Conservation (phyloP, 176 grass and related monocot genomes). For the Olyra latifolia region DNA sequence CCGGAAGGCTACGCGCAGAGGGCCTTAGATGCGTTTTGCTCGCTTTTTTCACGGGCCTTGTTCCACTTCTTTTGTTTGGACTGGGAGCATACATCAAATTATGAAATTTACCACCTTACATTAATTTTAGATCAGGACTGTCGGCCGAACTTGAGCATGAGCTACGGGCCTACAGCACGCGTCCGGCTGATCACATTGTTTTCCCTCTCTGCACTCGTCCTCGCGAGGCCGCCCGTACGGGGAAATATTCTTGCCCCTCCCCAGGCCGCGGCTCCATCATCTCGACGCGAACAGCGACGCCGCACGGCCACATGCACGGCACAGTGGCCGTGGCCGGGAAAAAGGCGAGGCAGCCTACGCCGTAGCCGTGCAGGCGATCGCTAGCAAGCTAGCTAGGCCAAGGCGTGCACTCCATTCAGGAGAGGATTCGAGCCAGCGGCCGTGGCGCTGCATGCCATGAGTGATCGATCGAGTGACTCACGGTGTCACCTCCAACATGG, state of each 20-base stretch:
- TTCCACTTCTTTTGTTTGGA: not conserved
- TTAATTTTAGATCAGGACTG: too few species aligned
- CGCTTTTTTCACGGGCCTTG: not conserved
- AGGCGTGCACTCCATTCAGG: slow-evolving; percentile 5
- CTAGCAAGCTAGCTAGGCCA: not conserved
- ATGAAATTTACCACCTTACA: too few species aligned
- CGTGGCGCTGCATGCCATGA: not conserved
- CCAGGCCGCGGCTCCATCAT: not conserved
- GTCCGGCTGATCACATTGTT: too few species aligned
- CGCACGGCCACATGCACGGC: slow-evolving; percentile 22
- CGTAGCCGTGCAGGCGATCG: slow-evolving; percentile 22
- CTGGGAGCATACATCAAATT: too few species aligned
- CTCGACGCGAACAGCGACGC: not conserved
- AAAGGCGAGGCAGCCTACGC: slow-evolving; percentile 7
- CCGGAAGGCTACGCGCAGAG: too few species aligned
- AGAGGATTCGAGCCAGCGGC: not conserved
- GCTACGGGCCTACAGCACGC: too few species aligned
- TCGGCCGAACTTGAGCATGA: too few species aligned
- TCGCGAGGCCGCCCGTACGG: not conserved
- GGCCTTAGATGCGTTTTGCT: too few species aligned
- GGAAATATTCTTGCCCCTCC: not conserved
- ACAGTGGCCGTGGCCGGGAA: slow-evolving; percentile 8
- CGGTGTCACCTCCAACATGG: slow-evolving; percentile 39
- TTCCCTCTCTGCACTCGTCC: too few species aligned
- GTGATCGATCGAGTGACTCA: not conserved